These are phyloP conservation scores for Mycosarcoma mackinlayi DNA, from an alignment of 1,284 basidiomycete genomes.

Conservation along the genomic window DNA sequence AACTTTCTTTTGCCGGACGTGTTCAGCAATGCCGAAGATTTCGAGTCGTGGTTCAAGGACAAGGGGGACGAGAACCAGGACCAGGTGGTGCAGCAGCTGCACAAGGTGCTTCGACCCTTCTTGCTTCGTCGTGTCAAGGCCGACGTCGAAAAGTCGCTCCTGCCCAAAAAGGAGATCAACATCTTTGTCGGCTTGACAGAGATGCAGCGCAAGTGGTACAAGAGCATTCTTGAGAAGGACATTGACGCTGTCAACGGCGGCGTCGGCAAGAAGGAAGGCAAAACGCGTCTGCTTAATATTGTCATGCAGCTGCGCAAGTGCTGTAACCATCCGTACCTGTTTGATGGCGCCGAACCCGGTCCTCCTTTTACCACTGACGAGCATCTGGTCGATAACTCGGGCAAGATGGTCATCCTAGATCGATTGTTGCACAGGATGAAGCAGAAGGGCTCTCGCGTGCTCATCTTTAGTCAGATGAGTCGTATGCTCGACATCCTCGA, in stretches of 20 bases:
- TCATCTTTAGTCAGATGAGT: slow-evolving; percentile 99
- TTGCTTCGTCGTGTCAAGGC: slow-evolving; percentile 92
- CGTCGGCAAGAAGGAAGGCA: slow-evolving; percentile 89
- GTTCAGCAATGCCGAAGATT: slow-evolving; percentile 72
- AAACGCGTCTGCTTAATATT: slow-evolving; percentile 97
- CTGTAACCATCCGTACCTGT: slow-evolving; percentile 75
- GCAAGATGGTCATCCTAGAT: slow-evolving; percentile 98
- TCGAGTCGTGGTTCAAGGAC: slow-evolving; percentile 80
- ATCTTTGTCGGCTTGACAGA: slow-evolving; percentile 97
- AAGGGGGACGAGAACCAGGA: slow-evolving; percentile 73
- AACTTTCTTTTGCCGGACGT: slow-evolving; percentile 77
- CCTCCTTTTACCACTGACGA: slow-evolving; percentile 99
- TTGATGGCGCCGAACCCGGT: slow-evolving; percentile 79
- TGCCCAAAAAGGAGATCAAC: slow-evolving; percentile 99
- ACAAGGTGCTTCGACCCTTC: slow-evolving; percentile 96
- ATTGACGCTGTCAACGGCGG: slow-evolving; percentile 91
- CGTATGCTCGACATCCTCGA: slow-evolving; percentile 94
- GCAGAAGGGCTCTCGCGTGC: slow-evolving; percentile 89
- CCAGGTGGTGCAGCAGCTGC: slow-evolving; percentile 91
- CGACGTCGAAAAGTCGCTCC: slow-evolving; percentile 94
- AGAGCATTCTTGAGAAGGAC: slow-evolving; percentile 89
- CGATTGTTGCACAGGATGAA: slow-evolving; percentile 87
- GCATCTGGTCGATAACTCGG: slow-evolving; percentile 91
- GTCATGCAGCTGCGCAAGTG: slow-evolving; percentile 88
- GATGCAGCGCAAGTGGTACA: slow-evolving; percentile 94